Base-by-base conservation (phyloP, 176 grass and related monocot species). In the Musa acuminata region DNA sequence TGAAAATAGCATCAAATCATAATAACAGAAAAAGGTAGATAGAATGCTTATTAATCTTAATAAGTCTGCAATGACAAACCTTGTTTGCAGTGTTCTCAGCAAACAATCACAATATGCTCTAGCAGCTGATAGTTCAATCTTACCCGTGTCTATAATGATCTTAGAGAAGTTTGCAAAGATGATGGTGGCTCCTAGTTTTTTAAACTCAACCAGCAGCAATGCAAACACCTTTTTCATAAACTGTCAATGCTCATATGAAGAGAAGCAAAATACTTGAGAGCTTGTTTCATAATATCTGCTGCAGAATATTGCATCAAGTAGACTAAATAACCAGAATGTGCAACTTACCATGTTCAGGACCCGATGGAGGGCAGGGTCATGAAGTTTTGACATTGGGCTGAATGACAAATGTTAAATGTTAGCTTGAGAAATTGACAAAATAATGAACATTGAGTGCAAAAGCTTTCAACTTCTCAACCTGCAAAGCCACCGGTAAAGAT, bases 101-200 rank as follows among this genome's bases (percentile, higher is more conserved):
- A 98, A 82, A 77, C 87, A 82, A 77, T 98, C 90, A 74, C 87
- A 93, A 59, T 98, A 98, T 76, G 90, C 90, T 78, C 29, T 84
- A 50, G 90, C 90, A 62, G 94, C 89, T 23, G 72, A 62, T 69
- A 98, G 81, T 35, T 93, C 90, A 50, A 98, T 80, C 83, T 93
- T 98, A 75, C 94, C 94, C 65, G 94, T 98, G 87, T 98, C 94
- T 77, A 98, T 93, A 49, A 98, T 93, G 77, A 98, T 98, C 83
- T 83, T 98, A 62, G 94, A 98, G 71, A 93, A 98, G 83, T 85
- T 91, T 59, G 90, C 94, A 72, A 98, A 98, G 53, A 98, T 90
- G 70, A 98, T 67, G 58, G 79, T 89, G 26, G 94, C 94, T 75
- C 94, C 94, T 78, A 98, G 86, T 82, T 91, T 91, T 76, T 84